Evolutionary conservation across 2,329 filamentous ascomycete genomes (phyloP).

Genomic region (Laburnicola sp.): DNA sequence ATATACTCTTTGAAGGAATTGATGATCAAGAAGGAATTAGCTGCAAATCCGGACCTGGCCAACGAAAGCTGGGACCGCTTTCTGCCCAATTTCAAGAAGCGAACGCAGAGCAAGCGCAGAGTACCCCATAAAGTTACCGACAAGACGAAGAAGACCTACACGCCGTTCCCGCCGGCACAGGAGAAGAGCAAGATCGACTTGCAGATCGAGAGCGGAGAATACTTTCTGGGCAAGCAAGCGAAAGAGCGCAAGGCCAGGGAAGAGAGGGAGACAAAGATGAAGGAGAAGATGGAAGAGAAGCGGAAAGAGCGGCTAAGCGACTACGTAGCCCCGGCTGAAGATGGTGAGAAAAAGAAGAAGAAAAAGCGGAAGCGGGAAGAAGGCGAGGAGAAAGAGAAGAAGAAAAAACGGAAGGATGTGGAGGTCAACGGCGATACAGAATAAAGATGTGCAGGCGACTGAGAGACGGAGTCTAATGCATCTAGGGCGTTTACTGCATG

Average conservation of each 20-base stretch:
- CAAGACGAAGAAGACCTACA: slow-evolving; percentile 93
- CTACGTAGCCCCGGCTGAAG: slow-evolving; percentile 84
- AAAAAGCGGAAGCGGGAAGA: slow-evolving; percentile 53
- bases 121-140: slow-evolving; percentile 85
- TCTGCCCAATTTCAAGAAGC: slow-evolving; percentile 95
- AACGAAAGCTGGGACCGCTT: slow-evolving; percentile 95
- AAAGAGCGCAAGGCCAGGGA: slow-evolving; percentile 83
- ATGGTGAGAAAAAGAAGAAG: slow-evolving; percentile 56
- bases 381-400: slow-evolving; percentile 52
- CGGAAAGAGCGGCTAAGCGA: slow-evolving; percentile 81
- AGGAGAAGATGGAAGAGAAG: slow-evolving; percentile 85
- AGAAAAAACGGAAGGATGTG: slow-evolving; percentile 31
- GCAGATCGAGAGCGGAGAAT: slow-evolving; percentile 97
- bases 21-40: slow-evolving; percentile 91
- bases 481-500: slow-evolving; percentile 10
- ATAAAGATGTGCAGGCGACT: slow-evolving; percentile 3
- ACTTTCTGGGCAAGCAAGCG: slow-evolving; percentile 89
- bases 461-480: slow-evolving; percentile 3
- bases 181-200: slow-evolving; percentile 99
- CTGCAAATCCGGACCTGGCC: slow-evolving; percentile 82
- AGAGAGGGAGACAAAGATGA: slow-evolving; percentile 81
- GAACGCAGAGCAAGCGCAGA: slow-evolving; percentile 80
- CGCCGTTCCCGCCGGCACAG: slow-evolving; percentile 92
- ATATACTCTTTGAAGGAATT: slow-evolving; percentile 77
- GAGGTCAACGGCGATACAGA: slow-evolving; percentile 34